phyloP scores from a whole-genome alignment of 768 basidiomycete species.

The Lactarius quietus region DNA sequence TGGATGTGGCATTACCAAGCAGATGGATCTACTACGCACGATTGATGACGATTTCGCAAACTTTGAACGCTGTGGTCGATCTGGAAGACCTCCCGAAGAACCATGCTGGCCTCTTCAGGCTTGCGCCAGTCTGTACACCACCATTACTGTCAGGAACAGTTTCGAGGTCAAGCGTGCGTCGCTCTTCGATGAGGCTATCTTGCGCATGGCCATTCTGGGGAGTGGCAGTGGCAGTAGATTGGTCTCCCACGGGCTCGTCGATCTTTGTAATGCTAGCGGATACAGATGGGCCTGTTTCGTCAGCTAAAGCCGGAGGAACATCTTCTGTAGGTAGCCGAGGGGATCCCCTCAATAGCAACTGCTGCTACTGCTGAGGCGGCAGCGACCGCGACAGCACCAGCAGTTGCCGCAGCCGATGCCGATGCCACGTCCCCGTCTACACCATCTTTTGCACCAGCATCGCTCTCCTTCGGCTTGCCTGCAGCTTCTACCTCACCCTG shows the following conservation, averaged over 20 bases:
- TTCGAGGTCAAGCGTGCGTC: too few species aligned
- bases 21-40: too few species aligned
- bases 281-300: conserved; percentile 21
- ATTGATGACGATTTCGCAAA: too few species aligned
- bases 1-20: too few species aligned
- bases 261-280: conserved; percentile 26
- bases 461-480: conserved; percentile 16
- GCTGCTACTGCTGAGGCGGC: conserved; percentile 7
- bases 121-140: too few species aligned
- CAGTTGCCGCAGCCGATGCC: conserved; percentile 27
- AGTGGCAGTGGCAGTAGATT: conserved; percentile 5
- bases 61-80: too few species aligned
- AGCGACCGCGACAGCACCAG: conserved; percentile 24
- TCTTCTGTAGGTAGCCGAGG: conserved; percentile 14
- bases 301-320: conserved; percentile 22
- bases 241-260: conserved; percentile 25
- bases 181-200: neutral
- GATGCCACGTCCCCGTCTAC: neutral
- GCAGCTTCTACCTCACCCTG: neutral
- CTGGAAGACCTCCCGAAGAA: too few species aligned
- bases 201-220: conserved; percentile 13
- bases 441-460: conserved; percentile 10
- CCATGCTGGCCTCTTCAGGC: too few species aligned
- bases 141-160: conserved; percentile 24
- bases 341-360: neutral